phyloP scores from a whole-genome alignment of 2,329 filamentous ascomycete genomes.

The Geosmithia putterillii region DNA sequence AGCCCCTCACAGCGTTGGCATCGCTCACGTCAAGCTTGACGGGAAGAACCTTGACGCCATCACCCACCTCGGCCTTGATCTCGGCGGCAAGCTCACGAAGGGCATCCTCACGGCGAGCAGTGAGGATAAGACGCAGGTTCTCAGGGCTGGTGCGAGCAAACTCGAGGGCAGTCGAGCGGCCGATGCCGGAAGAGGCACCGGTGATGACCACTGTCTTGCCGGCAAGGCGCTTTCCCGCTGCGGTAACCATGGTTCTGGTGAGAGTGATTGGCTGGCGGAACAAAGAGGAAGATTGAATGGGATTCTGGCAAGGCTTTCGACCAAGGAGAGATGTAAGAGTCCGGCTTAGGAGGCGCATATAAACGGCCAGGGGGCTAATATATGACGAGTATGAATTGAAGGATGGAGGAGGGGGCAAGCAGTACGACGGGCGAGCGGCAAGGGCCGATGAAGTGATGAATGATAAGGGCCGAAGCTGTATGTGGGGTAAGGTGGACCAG shows the following conservation, averaged over 20 bases:
- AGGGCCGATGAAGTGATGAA: neutral
- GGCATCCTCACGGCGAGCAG: slow-evolving; percentile 72
- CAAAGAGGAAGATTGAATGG: slow-evolving; percentile 1
- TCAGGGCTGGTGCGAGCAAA: slow-evolving; percentile 78
- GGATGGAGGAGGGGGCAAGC: neutral
- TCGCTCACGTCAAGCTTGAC: slow-evolving; percentile 82
- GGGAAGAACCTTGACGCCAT: slow-evolving; percentile 70
- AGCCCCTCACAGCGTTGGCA: slow-evolving; percentile 57
- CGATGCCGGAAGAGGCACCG: slow-evolving; percentile 88
- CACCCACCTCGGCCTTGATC: slow-evolving; percentile 64
- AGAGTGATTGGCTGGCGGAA: slow-evolving; percentile 3
- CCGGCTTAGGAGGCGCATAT: neutral
- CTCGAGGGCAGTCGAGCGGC: slow-evolving; percentile 70
- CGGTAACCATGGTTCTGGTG: slow-evolving; percentile 32
- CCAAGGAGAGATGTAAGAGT: slow-evolving; percentile 1
- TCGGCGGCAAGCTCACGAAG: slow-evolving; percentile 65
- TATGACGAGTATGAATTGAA: neutral
- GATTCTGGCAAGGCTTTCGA: slow-evolving; percentile 1
- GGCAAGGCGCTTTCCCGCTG: slow-evolving; percentile 72
- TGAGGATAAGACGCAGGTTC: slow-evolving; percentile 72
- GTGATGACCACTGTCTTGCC: slow-evolving; percentile 91
- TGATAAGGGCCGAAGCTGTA: neutral
- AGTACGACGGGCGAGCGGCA: neutral
- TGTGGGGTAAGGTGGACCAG: neutral
- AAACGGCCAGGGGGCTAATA: neutral